These are phyloP conservation scores for Phytopythium boreale DNA, from an alignment of 352 stramenopile genomes.

Conservation along the genomic window DNA sequence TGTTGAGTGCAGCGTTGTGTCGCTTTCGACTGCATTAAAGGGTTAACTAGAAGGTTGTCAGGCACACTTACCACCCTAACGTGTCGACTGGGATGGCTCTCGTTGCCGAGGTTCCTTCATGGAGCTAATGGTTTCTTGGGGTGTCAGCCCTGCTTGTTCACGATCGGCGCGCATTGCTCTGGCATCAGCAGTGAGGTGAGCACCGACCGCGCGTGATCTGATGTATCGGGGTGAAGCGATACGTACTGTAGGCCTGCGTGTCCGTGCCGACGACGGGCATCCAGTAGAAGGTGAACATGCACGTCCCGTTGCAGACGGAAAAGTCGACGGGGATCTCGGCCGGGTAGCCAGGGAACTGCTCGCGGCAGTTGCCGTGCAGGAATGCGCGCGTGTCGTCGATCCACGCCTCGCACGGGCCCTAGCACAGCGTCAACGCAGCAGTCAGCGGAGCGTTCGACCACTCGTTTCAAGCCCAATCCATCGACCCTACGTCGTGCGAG, in stretches of 20 bases:
- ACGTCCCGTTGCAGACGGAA: slow-evolving; percentile 28
- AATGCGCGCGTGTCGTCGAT: slow-evolving; percentile 20
- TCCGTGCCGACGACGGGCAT: slow-evolving; percentile 20
- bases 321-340: slow-evolving; percentile 31
- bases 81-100: not conserved
- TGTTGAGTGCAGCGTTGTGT: not conserved
- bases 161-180: slow-evolving; percentile 18
- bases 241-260: slow-evolving; percentile 29
- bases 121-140: not conserved
- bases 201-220: not conserved
- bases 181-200: not conserved
- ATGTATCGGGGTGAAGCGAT: too few species aligned
- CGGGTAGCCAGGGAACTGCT: slow-evolving; percentile 21
- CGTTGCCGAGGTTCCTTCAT: not conserved
- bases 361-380: slow-evolving; percentile 20
- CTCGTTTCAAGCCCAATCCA: not conserved
- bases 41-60: too few species aligned
- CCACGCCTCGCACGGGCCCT: slow-evolving; percentile 27
- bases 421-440: not conserved
- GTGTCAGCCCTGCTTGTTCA: not conserved
- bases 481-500: slow-evolving; percentile 14
- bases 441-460: not conserved
- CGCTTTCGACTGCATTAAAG: too few species aligned
- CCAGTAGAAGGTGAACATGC: slow-evolving; percentile 41
- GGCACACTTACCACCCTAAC: too few species aligned